Base-by-base conservation (phyloP, 2,329 filamentous ascomycete species). In the Alternaria novae-zelandiae region DNA sequence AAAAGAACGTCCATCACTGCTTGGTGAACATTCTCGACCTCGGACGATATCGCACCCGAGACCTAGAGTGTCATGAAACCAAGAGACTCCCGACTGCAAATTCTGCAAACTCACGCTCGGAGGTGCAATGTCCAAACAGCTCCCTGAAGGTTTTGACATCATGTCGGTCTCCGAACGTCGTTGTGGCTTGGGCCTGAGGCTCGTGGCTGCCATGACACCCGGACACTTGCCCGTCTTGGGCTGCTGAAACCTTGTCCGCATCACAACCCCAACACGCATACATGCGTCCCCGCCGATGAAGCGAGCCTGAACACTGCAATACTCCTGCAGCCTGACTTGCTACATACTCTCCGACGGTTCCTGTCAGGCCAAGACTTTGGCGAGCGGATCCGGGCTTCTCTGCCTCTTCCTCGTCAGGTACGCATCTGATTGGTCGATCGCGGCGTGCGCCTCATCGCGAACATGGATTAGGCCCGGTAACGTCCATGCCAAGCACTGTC, bases 291-390 rank as follows among this genome's bases (percentile, higher is more conserved):
- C 36, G 32, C 50, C 43, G 20, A 47, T 50, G 51, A 55, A 54
- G 54, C 54, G 23, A 47, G 46, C 45, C 30, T 57, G 50, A 58
- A 51, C 45, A 58, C 64, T 67, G 55, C 44, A 66, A 51, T 57
- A 54, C 49, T 65, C 67, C 68, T 65, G 64, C 64, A 59, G 58
- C 61, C 61, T 59, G 46, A 55, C 63, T 64, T 70, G 67, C 62
- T 68, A 65, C 66, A 58, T 30, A 45, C 15, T 62, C 63, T 73
- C 64, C 59, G 61, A 74, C 71, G 51, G 20, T 36, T 55, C 43
- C 20, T 65, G 69, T 73, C 59, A 68, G 64, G 70, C 69, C 69
- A 70, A 70, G 69, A 44, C 21, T 45, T 58, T 50, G 59, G 65
- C 51, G 26, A 54, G 56, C 47, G 50, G 43, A 60, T 54, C 54